Base-by-base conservation (phyloP, 257 asterid genomes). In the Penstemon davidsonii region DNA sequence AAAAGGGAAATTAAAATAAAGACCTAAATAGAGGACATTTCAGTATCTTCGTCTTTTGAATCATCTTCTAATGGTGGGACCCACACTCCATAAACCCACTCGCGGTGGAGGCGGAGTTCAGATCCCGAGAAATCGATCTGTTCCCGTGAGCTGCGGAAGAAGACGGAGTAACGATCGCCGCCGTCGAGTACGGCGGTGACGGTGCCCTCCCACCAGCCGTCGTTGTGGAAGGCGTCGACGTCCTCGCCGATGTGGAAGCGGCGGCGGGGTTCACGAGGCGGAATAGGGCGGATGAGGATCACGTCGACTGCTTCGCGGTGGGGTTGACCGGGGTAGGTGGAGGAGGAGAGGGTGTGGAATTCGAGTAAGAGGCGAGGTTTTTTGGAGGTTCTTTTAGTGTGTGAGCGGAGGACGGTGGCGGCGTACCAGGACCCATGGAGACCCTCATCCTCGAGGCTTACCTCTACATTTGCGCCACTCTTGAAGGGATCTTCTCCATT, bases 151-250 rank as follows among this genome's bases (percentile, higher is more conserved):
- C 76, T 57, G 8, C 85, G 74, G 72, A 84, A 86, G 78, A 66
- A 86, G 64, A 84, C 78, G 12, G 93, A 76, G 79, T 82, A 86
- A 8, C 72, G 67, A 5, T 18, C 6, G 8, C 74, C 38, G 2
- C 44, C 44, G 0, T 15, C 71, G 19, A 33, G 67, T 5, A 73
- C 77, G 6, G 76, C 64, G 15, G 75, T 78, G 1, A 86, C 80
- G 38, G 82, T 59, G 5, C 89, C 88, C 64, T 82, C 89, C 93
- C 89, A 84, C 93, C 93, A 84, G 7, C 93, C 89, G 8, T 82
- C 93, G 51, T 72, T 79, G 78, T 82, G 89, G 78, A 76, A 82
- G 60, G 93, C 88, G 65, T 86, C 88, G 7, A 86, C 85, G 7
- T 82, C 89, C 7, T 86, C 92, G 60, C 73, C 57, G 76, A 86